These are phyloP conservation scores for Tolypocladium album DNA, from an alignment of 2,329 filamentous ascomycete species.

Conservation along the genomic window DNA sequence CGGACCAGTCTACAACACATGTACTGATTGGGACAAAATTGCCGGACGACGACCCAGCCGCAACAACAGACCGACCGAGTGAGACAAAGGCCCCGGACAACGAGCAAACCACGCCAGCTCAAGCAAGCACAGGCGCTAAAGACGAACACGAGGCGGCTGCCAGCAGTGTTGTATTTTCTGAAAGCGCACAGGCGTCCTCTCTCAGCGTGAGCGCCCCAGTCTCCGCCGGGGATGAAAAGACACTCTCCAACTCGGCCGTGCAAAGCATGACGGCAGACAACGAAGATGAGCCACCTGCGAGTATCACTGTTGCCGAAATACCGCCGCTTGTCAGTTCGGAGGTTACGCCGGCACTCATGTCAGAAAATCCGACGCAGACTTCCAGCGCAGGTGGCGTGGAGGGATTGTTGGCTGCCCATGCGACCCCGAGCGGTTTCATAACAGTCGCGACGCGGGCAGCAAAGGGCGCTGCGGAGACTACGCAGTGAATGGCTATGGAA, in stretches of 20 bases:
- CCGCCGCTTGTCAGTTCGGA: not conserved
- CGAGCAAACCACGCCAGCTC: not conserved
- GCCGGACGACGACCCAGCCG: not conserved
- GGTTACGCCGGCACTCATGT: not conserved
- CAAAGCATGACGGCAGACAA: not conserved
- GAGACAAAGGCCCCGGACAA: not conserved
- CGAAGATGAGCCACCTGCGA: not conserved
- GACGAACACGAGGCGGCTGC: not conserved
- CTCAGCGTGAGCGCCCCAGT: not conserved
- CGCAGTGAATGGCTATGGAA: not conserved
- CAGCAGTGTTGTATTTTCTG: not conserved
- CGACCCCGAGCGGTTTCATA: constrained; percentile 9
- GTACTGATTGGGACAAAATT: not conserved
- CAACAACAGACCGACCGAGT: not conserved
- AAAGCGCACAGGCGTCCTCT: not conserved
- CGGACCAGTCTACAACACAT: not conserved
- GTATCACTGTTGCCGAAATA: too few relatives aligned
- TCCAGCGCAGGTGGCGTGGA: not conserved
- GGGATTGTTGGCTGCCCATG: not conserved
- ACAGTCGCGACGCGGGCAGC: constrained; percentile 12
- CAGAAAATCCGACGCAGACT: not conserved
- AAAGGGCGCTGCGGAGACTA: constrained; percentile 7
- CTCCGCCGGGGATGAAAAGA: not conserved
- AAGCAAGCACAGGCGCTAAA: not conserved
- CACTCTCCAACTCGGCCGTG: not conserved